phyloP scores from a whole-genome alignment of 2,329 filamentous ascomycete species.

The Pseudopyrenochaeta lycopersici region DNA sequence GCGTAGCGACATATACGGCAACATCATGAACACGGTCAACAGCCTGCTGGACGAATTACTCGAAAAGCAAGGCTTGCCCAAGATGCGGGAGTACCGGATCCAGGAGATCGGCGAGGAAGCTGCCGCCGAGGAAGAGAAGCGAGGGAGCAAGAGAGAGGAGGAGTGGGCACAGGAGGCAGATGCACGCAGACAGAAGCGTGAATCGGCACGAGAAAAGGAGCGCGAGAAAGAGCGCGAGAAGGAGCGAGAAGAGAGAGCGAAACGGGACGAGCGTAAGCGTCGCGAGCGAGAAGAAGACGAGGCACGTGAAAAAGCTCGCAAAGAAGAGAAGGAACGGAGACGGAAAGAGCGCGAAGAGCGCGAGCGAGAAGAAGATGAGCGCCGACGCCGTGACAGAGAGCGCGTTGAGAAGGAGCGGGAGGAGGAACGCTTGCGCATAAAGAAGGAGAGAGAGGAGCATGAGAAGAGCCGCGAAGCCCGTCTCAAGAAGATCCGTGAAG shows the following conservation, averaged over 20 bases:
- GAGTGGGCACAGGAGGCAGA: conserved; percentile 76
- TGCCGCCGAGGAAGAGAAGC: conserved; percentile 70
- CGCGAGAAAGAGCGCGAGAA: conserved; percentile 66
- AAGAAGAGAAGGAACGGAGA: conserved; percentile 56
- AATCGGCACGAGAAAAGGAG: conserved; percentile 69
- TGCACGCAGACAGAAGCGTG: conserved; percentile 67
- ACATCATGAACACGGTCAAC: conserved; percentile 73
- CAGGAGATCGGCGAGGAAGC: conserved; percentile 75
- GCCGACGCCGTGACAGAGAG: conserved; percentile 39
- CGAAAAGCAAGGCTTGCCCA: conserved; percentile 69
- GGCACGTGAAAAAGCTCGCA: conserved; percentile 55
- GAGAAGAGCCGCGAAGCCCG: conserved; percentile 57
- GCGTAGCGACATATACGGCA: conserved; percentile 77
- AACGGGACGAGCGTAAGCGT: conserved; percentile 65
- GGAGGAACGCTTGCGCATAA: conserved; percentile 60
- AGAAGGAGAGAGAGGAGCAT: conserved; percentile 51
- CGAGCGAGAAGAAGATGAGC: conserved; percentile 43
- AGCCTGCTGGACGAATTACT: conserved; percentile 72
- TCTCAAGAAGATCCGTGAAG: conserved; percentile 49
- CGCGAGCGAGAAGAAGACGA: conserved; percentile 59
- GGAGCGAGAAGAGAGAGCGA: conserved; percentile 61
- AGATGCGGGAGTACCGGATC: conserved; percentile 73
- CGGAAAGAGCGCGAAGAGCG: conserved; percentile 43
- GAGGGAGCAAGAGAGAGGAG: conserved; percentile 76
- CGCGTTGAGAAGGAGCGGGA: conserved; percentile 53